phyloP scores from a whole-genome alignment of 2,329 filamentous ascomycete genomes.

The Bisporella sp. region DNA sequence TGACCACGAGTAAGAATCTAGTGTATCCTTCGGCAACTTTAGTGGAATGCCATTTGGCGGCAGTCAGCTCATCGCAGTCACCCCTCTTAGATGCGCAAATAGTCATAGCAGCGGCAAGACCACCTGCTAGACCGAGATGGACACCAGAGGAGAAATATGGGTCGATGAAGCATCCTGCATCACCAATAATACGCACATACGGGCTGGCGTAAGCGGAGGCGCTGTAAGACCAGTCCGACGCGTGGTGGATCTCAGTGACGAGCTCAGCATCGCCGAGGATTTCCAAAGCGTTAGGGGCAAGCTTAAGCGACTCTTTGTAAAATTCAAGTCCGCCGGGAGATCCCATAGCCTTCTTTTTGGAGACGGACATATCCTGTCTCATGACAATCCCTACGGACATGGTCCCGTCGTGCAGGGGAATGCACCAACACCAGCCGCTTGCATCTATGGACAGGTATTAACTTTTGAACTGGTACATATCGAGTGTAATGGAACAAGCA shows the following conservation, averaged over 20 bases:
- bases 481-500: conserved; percentile 9
- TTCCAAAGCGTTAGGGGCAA: conserved; percentile 24
- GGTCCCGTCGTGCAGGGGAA: conserved; percentile 41
- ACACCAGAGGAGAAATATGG: conserved; percentile 34
- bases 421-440: conserved; percentile 44
- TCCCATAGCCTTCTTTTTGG: conserved; percentile 28
- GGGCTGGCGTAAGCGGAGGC: conserved; percentile 35
- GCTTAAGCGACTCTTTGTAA: conserved; percentile 29
- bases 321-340: conserved; percentile 24
- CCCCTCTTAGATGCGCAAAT: conserved; percentile 34
- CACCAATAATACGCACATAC: conserved; percentile 28
- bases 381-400: conserved; percentile 36
- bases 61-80: conserved; percentile 31
- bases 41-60: conserved; percentile 35
- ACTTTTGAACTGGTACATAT: conserved; percentile 1
- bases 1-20: conserved; percentile 38
- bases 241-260: conserved; percentile 31
- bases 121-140: conserved; percentile 32
- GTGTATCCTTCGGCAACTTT: conserved; percentile 40
- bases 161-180: conserved; percentile 34
- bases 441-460: conserved; percentile 25
- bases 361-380: conserved; percentile 30
- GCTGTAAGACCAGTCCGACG: conserved; percentile 42
- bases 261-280: conserved; percentile 30
- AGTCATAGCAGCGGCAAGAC: conserved; percentile 38